phyloP scores from a whole-genome alignment of 75 land plant species.

The Chamaecyparis obtusa region DNA sequence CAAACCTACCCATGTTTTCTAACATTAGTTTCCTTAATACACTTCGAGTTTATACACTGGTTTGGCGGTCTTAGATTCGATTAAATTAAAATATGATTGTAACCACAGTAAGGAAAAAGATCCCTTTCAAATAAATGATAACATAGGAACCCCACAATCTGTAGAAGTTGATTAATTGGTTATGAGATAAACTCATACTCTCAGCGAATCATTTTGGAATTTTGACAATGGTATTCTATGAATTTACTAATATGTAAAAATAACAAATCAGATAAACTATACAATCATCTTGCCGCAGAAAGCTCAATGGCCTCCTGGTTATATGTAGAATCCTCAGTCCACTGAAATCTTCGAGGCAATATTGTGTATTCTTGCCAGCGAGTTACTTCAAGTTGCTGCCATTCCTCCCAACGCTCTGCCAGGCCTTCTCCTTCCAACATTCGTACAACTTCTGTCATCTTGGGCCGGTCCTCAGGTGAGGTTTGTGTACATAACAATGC shows the following conservation, averaged over 20 bases:
- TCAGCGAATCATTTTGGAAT: neutral
- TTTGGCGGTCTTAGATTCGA: neutral
- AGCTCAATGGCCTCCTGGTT: constrained; percentile 51
- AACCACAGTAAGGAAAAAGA: neutral
- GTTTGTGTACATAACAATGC: constrained; percentile 60
- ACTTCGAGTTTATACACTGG: neutral
- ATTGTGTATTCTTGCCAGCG: constrained; percentile 23
- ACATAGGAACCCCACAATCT: neutral
- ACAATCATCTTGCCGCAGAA: constrained; percentile 34
- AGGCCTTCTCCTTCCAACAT: constrained; percentile 68
- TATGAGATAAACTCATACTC: neutral
- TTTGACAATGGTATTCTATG: neutral
- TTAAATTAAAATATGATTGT: neutral
- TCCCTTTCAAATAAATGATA: neutral
- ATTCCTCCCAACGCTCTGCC: constrained; percentile 46
- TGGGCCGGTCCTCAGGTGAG: constrained; percentile 54
- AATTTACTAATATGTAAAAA: neutral
- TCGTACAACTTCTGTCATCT: constrained; percentile 55
- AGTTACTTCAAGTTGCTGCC: constrained; percentile 41
- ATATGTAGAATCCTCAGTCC: constrained; percentile 45
- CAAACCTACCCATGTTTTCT: too few species aligned
- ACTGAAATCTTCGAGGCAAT: constrained; percentile 33
- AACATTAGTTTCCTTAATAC: too few species aligned
- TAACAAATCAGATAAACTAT: neutral
- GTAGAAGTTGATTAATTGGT: neutral